These are phyloP conservation scores for Dryas integrifolia DNA, from an alignment of 331 rosid species.

Conservation along the genomic window DNA sequence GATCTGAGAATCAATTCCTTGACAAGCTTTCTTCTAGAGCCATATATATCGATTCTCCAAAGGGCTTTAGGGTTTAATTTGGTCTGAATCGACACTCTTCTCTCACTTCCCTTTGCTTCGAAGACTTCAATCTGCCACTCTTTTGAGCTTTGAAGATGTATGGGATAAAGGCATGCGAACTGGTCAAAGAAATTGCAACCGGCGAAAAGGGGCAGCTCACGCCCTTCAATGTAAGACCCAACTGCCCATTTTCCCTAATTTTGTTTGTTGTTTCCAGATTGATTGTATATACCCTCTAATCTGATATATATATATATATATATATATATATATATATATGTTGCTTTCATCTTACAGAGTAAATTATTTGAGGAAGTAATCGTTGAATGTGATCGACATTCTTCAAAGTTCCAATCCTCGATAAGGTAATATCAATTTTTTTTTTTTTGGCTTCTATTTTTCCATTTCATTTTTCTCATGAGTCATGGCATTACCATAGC, in stretches of 20 bases:
- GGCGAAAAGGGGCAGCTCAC: conserved; percentile 66
- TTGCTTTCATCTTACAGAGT: conserved; percentile 40
- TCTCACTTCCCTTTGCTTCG: too few species aligned
- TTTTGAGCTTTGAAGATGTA: conserved; percentile 45
- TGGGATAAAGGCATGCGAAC: conserved; percentile 61
- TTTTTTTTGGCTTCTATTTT: too few species aligned
- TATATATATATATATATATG: background rate
- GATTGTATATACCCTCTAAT: background rate
- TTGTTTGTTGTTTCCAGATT: background rate
- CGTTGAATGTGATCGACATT: conserved; percentile 76
- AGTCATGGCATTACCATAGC: background rate
- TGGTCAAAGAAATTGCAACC: conserved; percentile 60
- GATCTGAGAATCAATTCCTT: too few species aligned
- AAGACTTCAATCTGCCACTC: background rate
- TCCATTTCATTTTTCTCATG: background rate
- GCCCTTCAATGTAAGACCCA: conserved; percentile 54
- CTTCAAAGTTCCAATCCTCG: conserved; percentile 69
- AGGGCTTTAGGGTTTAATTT: background rate
- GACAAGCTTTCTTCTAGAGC: too few species aligned
- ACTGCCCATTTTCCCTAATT: background rate
- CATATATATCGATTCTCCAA: too few species aligned
- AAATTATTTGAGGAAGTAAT: conserved; percentile 65
- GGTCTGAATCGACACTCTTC: too few species aligned
- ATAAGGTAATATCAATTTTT: conserved; percentile 49
- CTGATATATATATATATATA: background rate